Evolutionary conservation across 306 rosid species (phyloP).

Genomic region (Glycine soja): DNA sequence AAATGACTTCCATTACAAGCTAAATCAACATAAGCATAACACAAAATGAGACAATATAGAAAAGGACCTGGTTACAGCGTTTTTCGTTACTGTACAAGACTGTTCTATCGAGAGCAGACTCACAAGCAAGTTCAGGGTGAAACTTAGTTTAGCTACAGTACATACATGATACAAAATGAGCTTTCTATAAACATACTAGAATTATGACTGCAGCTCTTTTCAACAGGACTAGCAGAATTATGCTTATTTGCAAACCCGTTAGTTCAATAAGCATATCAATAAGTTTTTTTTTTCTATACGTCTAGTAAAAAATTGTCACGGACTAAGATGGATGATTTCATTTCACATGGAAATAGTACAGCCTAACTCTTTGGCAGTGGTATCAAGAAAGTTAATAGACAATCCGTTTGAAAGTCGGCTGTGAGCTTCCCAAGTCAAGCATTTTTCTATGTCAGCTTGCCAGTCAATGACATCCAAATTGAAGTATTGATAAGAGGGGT

Average conservation of each 20-base stretch:
- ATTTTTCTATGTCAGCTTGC: constrained; percentile 82
- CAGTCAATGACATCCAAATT: constrained; percentile 72
- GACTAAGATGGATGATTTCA: constrained; percentile 44
- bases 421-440: constrained; percentile 93
- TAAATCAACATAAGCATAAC: constrained; percentile 38
- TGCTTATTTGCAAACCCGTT: constrained; percentile 47
- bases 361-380: constrained; percentile 85
- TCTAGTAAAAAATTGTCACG: constrained; percentile 54
- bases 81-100: constrained; percentile 48
- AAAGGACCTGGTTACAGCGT: constrained; percentile 42
- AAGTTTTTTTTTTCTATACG: constrained; percentile 31
- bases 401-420: constrained; percentile 73
- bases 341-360: constrained; percentile 71
- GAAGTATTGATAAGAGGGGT: constrained; percentile 63
- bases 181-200: constrained; percentile 48
- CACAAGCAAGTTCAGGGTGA: constrained; percentile 31
- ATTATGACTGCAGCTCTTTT: constrained; percentile 38
- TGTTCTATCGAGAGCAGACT: constrained; percentile 39
- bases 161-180: constrained; percentile 43
- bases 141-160: constrained; percentile 36
- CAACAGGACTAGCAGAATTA: constrained; percentile 36
- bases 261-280: constrained; percentile 49
- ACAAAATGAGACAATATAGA: constrained; percentile 42
- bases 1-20: constrained; percentile 34
- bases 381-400: constrained; percentile 70